A percentile compares a stretch with the other conserved stretches of the same genome.
Conservation (phyloP, 2,329 filamentous ascomycete genomes). For the Juglanconis juglandina region DNA sequence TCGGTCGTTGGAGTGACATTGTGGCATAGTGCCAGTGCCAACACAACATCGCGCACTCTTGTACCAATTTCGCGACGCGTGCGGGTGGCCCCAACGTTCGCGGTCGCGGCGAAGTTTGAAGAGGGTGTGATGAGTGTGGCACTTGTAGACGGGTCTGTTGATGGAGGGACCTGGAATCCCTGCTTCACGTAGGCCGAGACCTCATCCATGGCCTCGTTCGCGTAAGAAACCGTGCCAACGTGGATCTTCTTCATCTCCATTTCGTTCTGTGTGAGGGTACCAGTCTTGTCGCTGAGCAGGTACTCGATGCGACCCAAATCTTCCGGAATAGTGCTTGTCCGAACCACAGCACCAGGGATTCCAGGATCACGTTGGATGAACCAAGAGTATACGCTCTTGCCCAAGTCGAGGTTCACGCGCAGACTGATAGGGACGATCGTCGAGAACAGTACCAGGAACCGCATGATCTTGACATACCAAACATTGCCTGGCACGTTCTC, state of each 20-base stretch:
- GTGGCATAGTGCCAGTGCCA: slow-evolving; percentile 90
- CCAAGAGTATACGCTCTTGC: slow-evolving; percentile 91
- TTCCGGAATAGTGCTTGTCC: slow-evolving; percentile 96
- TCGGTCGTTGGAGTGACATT: slow-evolving; percentile 93
- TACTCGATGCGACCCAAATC: slow-evolving; percentile 96
- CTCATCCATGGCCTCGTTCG: slow-evolving; percentile 98
- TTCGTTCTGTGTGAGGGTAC: slow-evolving; percentile 95
- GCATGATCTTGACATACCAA: slow-evolving; percentile 97
- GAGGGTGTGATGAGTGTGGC: slow-evolving; percentile 70
- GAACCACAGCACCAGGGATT: slow-evolving; percentile 87
- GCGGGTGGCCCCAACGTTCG: slow-evolving; percentile 65
- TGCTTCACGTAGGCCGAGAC: slow-evolving; percentile 82
- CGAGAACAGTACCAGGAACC: slow-evolving; percentile 98
- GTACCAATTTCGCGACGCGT: slow-evolving; percentile 91
- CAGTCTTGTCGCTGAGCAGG: slow-evolving; percentile 92
- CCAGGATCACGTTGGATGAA: slow-evolving; percentile 91
- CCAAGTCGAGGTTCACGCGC: slow-evolving; percentile 94
- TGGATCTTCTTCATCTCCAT: slow-evolving; percentile 99
- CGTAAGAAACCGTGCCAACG: slow-evolving; percentile 95
- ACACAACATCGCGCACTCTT: slow-evolving; percentile 85
- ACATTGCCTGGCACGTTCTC: slow-evolving; percentile 59
- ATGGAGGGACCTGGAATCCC: slow-evolving; percentile 62
- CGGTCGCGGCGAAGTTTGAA: slow-evolving; percentile 61
- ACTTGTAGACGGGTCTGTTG: slow-evolving; percentile 41
- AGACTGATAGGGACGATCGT: slow-evolving; percentile 97